Conservation (phyloP, 2,329 filamentous ascomycete genomes). For the Claviceps quebecensis region DNA sequence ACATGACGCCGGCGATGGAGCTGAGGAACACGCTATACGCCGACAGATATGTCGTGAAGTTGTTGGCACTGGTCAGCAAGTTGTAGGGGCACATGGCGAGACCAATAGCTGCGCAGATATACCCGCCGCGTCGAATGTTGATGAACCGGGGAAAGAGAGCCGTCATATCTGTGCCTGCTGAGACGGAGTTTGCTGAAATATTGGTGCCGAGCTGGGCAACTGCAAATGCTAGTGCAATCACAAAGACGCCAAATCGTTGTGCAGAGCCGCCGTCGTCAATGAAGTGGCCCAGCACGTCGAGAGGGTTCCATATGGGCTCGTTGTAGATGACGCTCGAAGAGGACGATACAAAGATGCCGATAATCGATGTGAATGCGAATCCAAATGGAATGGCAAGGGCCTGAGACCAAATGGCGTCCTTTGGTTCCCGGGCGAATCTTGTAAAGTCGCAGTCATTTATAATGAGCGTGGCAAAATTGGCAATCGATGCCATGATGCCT, state of each 20-base stretch:
- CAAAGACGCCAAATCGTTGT: slow-evolving; percentile 61
- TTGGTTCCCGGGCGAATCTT: slow-evolving; percentile 65
- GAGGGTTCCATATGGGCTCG: slow-evolving; percentile 59
- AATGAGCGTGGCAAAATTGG: slow-evolving; percentile 83
- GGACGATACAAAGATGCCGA: slow-evolving; percentile 66
- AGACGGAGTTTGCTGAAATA: slow-evolving; percentile 75
- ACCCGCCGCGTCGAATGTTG: slow-evolving; percentile 76
- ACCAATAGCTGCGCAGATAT: slow-evolving; percentile 67
- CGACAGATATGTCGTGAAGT: slow-evolving; percentile 83
- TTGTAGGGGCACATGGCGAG: slow-evolving; percentile 82
- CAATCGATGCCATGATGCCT: slow-evolving; percentile 78
- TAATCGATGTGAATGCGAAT: slow-evolving; percentile 70
- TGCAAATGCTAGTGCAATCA: slow-evolving; percentile 56
- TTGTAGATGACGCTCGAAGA: slow-evolving; percentile 55
- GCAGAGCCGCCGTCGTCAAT: slow-evolving; percentile 53
- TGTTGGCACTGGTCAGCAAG: slow-evolving; percentile 58
- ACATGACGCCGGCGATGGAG: slow-evolving; percentile 83
- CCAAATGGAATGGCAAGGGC: slow-evolving; percentile 57
- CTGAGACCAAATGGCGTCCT: slow-evolving; percentile 69
- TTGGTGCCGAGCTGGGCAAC: slow-evolving; percentile 78
- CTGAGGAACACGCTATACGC: slow-evolving; percentile 91
- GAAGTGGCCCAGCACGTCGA: slow-evolving; percentile 52
- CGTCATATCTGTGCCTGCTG: slow-evolving; percentile 70
- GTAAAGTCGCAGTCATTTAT: slow-evolving; percentile 73
- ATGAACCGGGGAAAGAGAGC: slow-evolving; percentile 66